phyloP scores from a whole-genome alignment of 164 flowering plant species.

The Kingdonia uniflora region DNA sequence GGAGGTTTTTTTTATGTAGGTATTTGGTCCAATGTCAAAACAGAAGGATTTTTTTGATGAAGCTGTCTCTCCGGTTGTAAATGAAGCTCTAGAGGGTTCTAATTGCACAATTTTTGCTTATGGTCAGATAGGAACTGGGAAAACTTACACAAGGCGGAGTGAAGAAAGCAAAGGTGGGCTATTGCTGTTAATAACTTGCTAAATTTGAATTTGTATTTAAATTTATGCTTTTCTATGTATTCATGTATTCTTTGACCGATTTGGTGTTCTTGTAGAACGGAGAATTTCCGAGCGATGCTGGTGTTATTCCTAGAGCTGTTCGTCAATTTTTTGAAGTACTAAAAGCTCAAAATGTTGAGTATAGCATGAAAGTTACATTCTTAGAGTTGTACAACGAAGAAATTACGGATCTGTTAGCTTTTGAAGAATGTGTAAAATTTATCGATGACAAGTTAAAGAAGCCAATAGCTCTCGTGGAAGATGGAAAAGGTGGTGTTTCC shows the following conservation, averaged over 20 bases:
- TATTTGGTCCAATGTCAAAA: constrained; percentile 71
- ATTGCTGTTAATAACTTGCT: background rate
- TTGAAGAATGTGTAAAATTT: constrained; percentile 44
- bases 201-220: background rate
- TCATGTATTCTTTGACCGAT: background rate
- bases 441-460: constrained; percentile 72
- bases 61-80: constrained; percentile 64
- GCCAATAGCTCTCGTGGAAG: constrained; percentile 83
- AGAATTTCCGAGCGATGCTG: constrained; percentile 71
- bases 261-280: constrained; percentile 41
- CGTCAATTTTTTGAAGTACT: constrained; percentile 61
- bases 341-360: constrained; percentile 75
- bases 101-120: constrained; percentile 87
- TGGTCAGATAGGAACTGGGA: constrained; percentile 86
- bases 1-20: constrained; percentile 27
- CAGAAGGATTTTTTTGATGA: constrained; percentile 64
- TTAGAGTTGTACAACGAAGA: constrained; percentile 83
- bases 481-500: constrained; percentile 82
- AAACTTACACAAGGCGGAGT: constrained; percentile 82
- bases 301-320: constrained; percentile 86
- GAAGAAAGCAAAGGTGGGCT: constrained; percentile 41
- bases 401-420: constrained; percentile 69
- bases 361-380: constrained; percentile 79
- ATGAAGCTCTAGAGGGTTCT: constrained; percentile 82
- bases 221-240: background rate